These are phyloP conservation scores for Tuber brumale DNA, from an alignment of 495 filamentous ascomycete genomes.

Conservation along the genomic window DNA sequence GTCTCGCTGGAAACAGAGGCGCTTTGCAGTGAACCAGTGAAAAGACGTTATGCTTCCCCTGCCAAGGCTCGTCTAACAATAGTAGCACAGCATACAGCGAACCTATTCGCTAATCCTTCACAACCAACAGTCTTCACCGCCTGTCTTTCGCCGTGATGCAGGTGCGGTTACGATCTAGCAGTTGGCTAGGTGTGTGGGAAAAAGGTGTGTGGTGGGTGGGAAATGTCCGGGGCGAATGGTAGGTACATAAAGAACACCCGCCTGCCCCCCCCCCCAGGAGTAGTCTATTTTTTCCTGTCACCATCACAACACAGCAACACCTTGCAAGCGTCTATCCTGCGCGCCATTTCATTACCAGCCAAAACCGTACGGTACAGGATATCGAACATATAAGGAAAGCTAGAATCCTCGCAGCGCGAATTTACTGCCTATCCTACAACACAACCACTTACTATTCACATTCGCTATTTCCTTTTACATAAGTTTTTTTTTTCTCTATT, in stretches of 20 bases:
- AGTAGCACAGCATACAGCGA: not conserved
- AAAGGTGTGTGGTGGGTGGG: not conserved
- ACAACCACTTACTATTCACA: not conserved
- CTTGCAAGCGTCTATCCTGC: not conserved
- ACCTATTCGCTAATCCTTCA: not conserved
- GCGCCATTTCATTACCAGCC: not conserved
- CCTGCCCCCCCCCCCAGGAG: not conserved
- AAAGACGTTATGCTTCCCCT: not conserved
- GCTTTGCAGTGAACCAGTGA: not conserved
- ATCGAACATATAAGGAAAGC: conserved; percentile 5
- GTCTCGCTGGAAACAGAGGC: conserved; percentile 1
- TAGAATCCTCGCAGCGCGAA: conserved; percentile 4
- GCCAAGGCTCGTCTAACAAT: conserved; percentile 5
- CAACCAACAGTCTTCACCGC: not conserved
- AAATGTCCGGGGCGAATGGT: not conserved
- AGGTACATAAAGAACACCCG: conserved; percentile 1
- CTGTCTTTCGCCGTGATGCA: not conserved
- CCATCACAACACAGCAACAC: not conserved
- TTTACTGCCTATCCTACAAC: not conserved
- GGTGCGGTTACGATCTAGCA: not conserved
- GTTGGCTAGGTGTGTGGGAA: conserved; percentile 2
- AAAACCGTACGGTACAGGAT: not conserved
- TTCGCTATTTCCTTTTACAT: not conserved
- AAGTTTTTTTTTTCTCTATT: not conserved
- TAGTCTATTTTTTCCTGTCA: conserved; percentile 9